phyloP scores from a whole-genome alignment of 1,284 basidiomycete species.

The Meira nashicola region DNA sequence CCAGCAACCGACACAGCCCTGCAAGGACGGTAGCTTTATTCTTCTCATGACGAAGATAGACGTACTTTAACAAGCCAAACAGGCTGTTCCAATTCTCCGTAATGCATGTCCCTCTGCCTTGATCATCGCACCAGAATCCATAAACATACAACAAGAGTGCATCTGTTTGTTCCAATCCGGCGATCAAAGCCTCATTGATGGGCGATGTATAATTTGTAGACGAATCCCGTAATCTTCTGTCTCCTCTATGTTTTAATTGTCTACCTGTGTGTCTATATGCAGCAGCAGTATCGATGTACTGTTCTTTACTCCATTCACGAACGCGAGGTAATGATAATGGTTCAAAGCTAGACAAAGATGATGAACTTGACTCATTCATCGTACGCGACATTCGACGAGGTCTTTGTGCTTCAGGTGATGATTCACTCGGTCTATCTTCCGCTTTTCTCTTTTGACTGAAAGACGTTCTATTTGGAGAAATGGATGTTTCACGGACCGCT shows the following conservation, averaged over 20 bases:
- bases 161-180: constrained; percentile 56
- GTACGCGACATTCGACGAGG: too few relatives aligned
- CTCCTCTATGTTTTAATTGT: constrained; percentile 50
- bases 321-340: too few relatives aligned
- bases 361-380: too few relatives aligned
- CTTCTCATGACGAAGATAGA: constrained; percentile 21
- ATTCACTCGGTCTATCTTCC: too few relatives aligned
- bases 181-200: constrained; percentile 34
- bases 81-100: constrained; percentile 30
- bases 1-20: constrained; percentile 30
- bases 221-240: constrained; percentile 23
- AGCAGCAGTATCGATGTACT: too few relatives aligned
- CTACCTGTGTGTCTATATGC: constrained; percentile 34
- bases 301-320: too few relatives aligned
- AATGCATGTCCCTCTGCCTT: constrained; percentile 8
- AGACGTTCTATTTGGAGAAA: too few relatives aligned
- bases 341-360: too few relatives aligned
- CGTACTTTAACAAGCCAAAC: constrained; percentile 27
- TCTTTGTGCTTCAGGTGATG: too few relatives aligned
- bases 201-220: constrained; percentile 13
- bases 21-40: constrained; percentile 22
- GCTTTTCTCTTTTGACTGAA: too few relatives aligned
- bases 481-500: too few relatives aligned
- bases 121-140: constrained; percentile 57
- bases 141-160: constrained; percentile 57